These are phyloP conservation scores for Laburnicola sp. DNA, from an alignment of 2,329 filamentous ascomycete species.

Conservation along the genomic window DNA sequence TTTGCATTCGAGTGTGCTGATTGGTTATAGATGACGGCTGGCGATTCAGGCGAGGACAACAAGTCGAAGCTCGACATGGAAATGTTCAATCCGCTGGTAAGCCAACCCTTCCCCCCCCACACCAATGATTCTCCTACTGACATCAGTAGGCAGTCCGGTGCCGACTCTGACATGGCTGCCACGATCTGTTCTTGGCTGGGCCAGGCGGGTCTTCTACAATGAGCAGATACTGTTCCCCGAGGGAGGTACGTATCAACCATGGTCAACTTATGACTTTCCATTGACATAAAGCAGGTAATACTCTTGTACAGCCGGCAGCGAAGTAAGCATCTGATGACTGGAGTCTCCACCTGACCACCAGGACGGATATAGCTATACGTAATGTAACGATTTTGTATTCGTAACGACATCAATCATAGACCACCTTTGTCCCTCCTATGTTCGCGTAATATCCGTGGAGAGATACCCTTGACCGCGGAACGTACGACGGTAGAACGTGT, in stretches of 20 bases:
- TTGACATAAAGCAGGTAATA: conserved; percentile 24
- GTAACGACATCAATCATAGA: conserved; percentile 4
- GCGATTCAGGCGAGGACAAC: conserved; percentile 51
- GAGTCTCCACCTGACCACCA: too few species aligned
- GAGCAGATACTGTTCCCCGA: conserved; percentile 58
- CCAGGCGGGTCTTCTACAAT: conserved; percentile 58
- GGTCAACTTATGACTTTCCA: conserved; percentile 3
- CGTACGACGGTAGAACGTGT: too few species aligned
- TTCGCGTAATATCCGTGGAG: conserved; percentile 4
- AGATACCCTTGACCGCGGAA: not conserved
- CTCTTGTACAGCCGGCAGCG: conserved; percentile 31
- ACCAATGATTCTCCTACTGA: conserved; percentile 12
- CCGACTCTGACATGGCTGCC: conserved; percentile 57
- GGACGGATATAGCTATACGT: not conserved
- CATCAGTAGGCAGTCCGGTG: conserved; percentile 38
- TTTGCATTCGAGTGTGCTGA: conserved; percentile 9
- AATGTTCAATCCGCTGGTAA: conserved; percentile 49
- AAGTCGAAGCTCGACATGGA: conserved; percentile 50
- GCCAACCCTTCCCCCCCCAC: conserved; percentile 4
- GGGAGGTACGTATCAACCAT: conserved; percentile 36
- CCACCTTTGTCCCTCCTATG: not conserved
- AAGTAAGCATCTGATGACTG: conserved; percentile 16
- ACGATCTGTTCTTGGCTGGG: conserved; percentile 57
- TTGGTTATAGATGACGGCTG: conserved; percentile 57
- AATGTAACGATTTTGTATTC: not conserved